Evolutionary conservation across 73 alveolate species (phyloP), one percentile per base, ranked within the genome.

Genomic region (Paramecium tetraurelia): DNA sequence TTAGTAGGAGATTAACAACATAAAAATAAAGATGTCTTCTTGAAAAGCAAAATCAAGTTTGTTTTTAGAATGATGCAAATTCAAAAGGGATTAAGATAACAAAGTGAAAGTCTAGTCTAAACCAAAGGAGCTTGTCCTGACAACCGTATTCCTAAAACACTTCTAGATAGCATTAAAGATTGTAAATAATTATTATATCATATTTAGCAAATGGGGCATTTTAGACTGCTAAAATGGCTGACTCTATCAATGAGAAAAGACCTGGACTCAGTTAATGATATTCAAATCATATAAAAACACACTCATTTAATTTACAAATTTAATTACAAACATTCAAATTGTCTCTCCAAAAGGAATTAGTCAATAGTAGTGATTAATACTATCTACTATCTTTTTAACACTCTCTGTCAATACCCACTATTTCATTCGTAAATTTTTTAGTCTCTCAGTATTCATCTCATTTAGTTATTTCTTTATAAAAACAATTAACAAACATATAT

Each of bases 81-180:
- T 86, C 84, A 92, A 71, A 94, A 92, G 57, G 94, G 93, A 10
- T 88, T 96, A 27, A 92, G 95, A 85, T 76, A 89, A 85, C 27
- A 96, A 86, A 96, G 95, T 87, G 99, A 96, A 84, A 77, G 93
- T 69, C 95, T 96, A 16, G 95, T 96, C 85, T 93, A 96, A 80
- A 80, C 96, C 27, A 96, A 96, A 92, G 98, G 98, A 16, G 92
- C 95, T 43, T 96, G 98, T 85, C 97, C 99, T 35, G 99, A 96
- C 48, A 95, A 95, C 58, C 95, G 96, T 70, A 95, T 96, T 27
- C 99, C 99, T 7, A 90, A 85, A 80, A 97, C 98, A 24, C 93
- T 96, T n/a, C 88, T 96, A 58, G 89, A 86, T 86, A 43, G 80
- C n/a, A n/a, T 50, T 27, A 86, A 58, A 85, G 84, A 92, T 57